Evolutionary conservation across 768 basidiomycete genomes (phyloP).

Genomic region (Lentinus brumalis): DNA sequence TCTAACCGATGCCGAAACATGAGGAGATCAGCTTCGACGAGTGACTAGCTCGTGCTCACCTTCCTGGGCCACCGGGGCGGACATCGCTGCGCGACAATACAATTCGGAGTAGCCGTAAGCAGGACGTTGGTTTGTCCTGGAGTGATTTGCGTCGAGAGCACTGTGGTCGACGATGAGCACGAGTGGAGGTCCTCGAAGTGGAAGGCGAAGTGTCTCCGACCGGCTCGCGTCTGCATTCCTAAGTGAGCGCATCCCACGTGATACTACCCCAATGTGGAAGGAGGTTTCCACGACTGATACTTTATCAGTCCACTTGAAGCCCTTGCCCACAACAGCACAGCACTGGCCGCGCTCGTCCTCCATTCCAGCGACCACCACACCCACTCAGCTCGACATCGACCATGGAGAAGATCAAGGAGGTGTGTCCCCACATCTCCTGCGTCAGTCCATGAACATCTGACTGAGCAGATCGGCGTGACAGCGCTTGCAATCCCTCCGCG

Average conservation of each 20-base stretch:
- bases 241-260: constrained; percentile 13
- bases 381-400: constrained; percentile 21
- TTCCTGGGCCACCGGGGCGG: constrained; percentile 77
- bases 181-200: constrained; percentile 11
- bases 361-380: constrained; percentile 17
- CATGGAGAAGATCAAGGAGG: constrained; percentile 56
- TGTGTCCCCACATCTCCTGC: constrained; percentile 8
- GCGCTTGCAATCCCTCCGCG: constrained; percentile 79
- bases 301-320: constrained; percentile 28
- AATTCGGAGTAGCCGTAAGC: neutral
- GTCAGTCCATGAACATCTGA: neutral
- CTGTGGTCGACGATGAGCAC: constrained; percentile 6
- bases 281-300: constrained; percentile 39
- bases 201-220: neutral
- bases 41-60: constrained; percentile 45
- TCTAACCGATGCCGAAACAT: constrained; percentile 50
- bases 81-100: constrained; percentile 41
- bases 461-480: constrained; percentile 29
- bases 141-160: neutral
- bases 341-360: constrained; percentile 8
- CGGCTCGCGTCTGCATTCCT: neutral
- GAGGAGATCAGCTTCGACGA: constrained; percentile 23
- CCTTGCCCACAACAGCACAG: constrained; percentile 29
- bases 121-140: neutral
- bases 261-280: constrained; percentile 15